Evolutionary conservation across 768 basidiomycete species (phyloP), one percentile per base, ranked within the genome.

Genomic region (Pholiota microspora): DNA sequence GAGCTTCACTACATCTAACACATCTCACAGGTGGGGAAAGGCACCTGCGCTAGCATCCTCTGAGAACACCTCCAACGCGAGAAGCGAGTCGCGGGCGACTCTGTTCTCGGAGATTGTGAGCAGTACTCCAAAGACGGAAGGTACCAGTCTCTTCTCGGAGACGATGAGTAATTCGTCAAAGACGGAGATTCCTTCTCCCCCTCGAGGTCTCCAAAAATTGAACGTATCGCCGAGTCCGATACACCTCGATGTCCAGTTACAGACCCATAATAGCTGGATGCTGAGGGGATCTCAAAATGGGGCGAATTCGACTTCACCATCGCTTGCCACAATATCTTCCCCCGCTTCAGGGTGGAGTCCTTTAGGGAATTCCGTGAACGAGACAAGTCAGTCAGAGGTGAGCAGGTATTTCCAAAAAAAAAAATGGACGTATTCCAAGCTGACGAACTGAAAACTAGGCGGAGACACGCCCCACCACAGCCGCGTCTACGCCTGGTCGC

Each of bases 391-490:
- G 25, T 50, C 51, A 28, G 62, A 63, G 42, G 62, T 61, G 34
- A 46, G 58, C 24, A 35, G 21, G n/a, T n/a, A n/a, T n/a, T n/a
- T n/a, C n/a, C n/a, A n/a, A n/a, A n/a, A n/a, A n/a, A n/a, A n/a
- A n/a, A n/a, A n/a, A n/a, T n/a, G n/a, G n/a, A n/a, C n/a, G n/a
- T n/a, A 18, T 40, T 12, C 12, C 4, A 13, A 23, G 18, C 12
- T 49, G 5, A 18, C n/a, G 15, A 10, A 27, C 38, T 1, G n/a
- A 27, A 7, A 38, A 31, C 21, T 24, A 63, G 64, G 38, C 58
- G n/a, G 62, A 65, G 40, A 66, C 64, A 29, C 53, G 62, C 38
- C 65, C 65, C 10, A 68, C 63, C 2, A 63, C 64, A 4, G 63
- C 62, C 21, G 62, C 64, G 15, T 61, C 64, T 1, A 57, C 36